A percentile compares a stretch with the other conserved stretches of the same genome.
These are phyloP conservation scores for Myriosclerotinia curreyana DNA, from an alignment of 2,329 filamentous ascomycete species.

Conservation along the genomic window DNA sequence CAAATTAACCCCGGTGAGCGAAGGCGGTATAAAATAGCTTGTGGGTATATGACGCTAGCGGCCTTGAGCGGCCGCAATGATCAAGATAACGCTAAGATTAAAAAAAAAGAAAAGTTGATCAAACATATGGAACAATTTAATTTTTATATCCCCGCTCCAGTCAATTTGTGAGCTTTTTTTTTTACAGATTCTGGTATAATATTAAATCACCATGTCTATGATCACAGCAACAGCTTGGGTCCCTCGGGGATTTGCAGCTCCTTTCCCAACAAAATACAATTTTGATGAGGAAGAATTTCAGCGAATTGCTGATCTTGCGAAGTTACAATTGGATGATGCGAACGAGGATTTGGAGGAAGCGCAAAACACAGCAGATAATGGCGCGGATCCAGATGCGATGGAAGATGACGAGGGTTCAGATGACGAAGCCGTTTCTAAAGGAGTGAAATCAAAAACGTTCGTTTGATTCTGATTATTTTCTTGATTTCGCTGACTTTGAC, in stretches of 20 bases:
- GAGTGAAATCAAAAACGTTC: conserved; percentile 43
- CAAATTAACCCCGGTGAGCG: background rate
- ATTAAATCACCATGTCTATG: conserved; percentile 44
- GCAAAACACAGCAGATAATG: conserved; percentile 38
- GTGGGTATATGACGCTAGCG: background rate
- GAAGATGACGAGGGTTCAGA: conserved; percentile 42
- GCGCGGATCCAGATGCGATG: conserved; percentile 40
- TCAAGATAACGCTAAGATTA: conserved; percentile 21
- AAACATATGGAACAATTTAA: conserved; percentile 8
- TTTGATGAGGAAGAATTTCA: conserved; percentile 58
- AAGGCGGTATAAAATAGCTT: background rate
- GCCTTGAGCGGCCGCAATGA: conserved; percentile 15
- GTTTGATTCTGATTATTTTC: conserved; percentile 33
- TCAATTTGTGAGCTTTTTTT: conserved; percentile 7
- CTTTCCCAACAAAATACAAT: conserved; percentile 56
- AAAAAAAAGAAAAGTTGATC: conserved; percentile 14
- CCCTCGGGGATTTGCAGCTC: conserved; percentile 55
- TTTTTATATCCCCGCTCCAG: conserved; percentile 19
- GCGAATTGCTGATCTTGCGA: conserved; percentile 56
- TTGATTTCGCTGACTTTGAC: conserved; percentile 32
- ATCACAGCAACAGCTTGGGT: conserved; percentile 59
- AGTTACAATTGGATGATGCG: conserved; percentile 76
- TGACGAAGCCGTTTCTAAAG: conserved; percentile 35
- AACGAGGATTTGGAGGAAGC: conserved; percentile 74
- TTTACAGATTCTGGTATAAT: conserved; percentile 1